These are phyloP conservation scores for Hypoxylon crocopeplum DNA, from an alignment of 495 filamentous ascomycete species.

Conservation along the genomic window DNA sequence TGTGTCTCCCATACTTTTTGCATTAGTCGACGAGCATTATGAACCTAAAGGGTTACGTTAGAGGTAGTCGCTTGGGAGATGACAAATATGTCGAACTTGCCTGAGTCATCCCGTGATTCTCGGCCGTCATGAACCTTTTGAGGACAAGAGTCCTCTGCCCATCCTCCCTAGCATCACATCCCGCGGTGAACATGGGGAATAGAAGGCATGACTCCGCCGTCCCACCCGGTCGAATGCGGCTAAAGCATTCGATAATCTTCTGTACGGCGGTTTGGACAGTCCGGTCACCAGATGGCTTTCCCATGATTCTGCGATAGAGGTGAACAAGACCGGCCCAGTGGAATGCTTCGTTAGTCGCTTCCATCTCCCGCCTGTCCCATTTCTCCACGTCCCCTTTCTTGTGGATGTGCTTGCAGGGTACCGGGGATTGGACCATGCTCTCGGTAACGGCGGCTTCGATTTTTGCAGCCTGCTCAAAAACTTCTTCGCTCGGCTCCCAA, in stretches of 20 bases:
- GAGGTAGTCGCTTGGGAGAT: slow-evolving; percentile 12
- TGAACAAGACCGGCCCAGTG: slow-evolving; percentile 82
- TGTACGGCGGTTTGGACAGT: slow-evolving; percentile 70
- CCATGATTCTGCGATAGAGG: slow-evolving; percentile 75
- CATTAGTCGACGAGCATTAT: slow-evolving; percentile 68
- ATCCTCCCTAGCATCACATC: slow-evolving; percentile 70
- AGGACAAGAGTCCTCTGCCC: slow-evolving; percentile 66
- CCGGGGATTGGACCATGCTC: slow-evolving; percentile 48
- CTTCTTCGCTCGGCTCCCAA: slow-evolving; percentile 66
- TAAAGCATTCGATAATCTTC: slow-evolving; percentile 66
- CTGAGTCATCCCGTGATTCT: slow-evolving; percentile 80
- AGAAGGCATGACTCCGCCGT: slow-evolving; percentile 78
- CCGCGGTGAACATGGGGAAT: slow-evolving; percentile 86
- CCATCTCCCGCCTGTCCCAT: slow-evolving; percentile 68
- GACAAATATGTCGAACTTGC: slow-evolving; percentile 42
- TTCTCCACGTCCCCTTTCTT: slow-evolving; percentile 53
- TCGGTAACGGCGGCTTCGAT: slow-evolving; percentile 62
- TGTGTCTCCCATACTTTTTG: slow-evolving; percentile 70
- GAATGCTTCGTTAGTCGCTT: slow-evolving; percentile 81
- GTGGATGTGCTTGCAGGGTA: slow-evolving; percentile 56
- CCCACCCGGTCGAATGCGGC: slow-evolving; percentile 68
- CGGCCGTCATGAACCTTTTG: slow-evolving; percentile 70
- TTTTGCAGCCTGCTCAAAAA: slow-evolving; percentile 59
- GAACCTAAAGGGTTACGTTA: slow-evolving; percentile 50
- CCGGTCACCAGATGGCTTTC: slow-evolving; percentile 58